Evolutionary conservation across 345 rosid genomes (phyloP).

Genomic region (Toxicodendron radicans): DNA sequence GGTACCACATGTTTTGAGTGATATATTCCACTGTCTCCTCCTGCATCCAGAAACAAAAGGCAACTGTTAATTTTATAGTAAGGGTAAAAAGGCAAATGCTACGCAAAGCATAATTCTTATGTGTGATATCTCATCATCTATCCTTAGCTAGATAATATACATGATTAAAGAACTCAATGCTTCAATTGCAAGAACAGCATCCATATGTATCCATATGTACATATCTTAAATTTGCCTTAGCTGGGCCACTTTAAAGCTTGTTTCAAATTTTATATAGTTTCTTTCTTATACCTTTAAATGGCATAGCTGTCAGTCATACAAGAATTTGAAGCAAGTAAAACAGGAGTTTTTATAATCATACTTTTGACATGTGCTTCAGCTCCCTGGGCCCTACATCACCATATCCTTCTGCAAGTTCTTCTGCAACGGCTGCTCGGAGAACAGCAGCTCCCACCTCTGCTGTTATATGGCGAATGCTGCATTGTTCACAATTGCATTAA

Average conservation of each 20-base stretch:
- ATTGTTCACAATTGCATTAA: conserved; percentile 19
- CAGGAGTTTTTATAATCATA: conserved; percentile 12
- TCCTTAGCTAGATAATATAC: background rate
- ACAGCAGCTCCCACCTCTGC: conserved; percentile 97
- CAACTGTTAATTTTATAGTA: background rate
- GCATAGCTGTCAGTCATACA: background rate
- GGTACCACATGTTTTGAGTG: conserved; percentile 82
- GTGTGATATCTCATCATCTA: background rate
- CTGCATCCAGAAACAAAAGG: conserved; percentile 41
- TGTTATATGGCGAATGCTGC: conserved; percentile 90
- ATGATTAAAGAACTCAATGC: background rate
- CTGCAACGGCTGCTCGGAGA: conserved; percentile 75
- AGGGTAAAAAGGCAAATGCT: background rate
- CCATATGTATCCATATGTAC: background rate
- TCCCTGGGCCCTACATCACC: conserved; percentile 72
- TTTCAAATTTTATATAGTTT: background rate
- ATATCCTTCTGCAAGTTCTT: conserved; percentile 83
- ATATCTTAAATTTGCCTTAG: background rate
- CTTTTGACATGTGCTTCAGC: conserved; percentile 81
- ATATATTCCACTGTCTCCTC: conserved; percentile 77
- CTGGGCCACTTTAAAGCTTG: background rate
- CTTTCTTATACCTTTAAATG: background rate
- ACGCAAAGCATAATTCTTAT: background rate
- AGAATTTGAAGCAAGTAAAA: background rate
- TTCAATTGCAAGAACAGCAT: background rate